Evolutionary conservation across 345 rosid species (phyloP), one percentile per base, ranked within the genome.

Genomic region (Noccaea bulbosa): DNA sequence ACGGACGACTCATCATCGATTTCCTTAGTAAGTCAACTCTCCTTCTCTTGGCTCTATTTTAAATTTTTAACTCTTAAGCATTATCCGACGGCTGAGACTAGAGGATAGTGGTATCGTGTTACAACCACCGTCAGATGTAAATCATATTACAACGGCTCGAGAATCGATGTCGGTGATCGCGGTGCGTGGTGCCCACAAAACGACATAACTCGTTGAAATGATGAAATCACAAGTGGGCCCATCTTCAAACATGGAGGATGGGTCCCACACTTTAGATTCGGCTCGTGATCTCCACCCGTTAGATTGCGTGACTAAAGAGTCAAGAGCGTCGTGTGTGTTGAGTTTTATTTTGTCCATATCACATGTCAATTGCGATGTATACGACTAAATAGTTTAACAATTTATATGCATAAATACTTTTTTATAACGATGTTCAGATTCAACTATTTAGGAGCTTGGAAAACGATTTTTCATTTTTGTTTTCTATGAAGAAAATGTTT

Each of bases 1-100:
- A 92, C 27, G 98, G 98, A n/a, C 85, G 98, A 16, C 90, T 92
- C 45, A 41, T 89, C 24, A 80, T 89, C 75, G 98, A 92, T 79
- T 79, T 92, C 73, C 92, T 92, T 54, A 86, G 96, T 92, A 78
- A 78, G 96, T 81, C 49, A 56, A 49, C 24, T 15, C 5, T 9
- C 2, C 11, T 55, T 33, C 2, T 61, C 14, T 16, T 41, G 32
- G 3, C 9, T 38, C 33, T 14, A 38, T 64, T 43, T 32, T 39
- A 6, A 17, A 6, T 33, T 39, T 35, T 37, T 1, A 27, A 63
- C 33, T 33, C 12, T 33, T 4, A 4, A 33, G 1, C 16, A 11
- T 6, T 5, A 73, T 30, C 39, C 15, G 44, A 66, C 77, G 67
- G 67, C 49, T 30, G 58, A 53, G 68, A 52, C 22, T 67, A 66